Base-by-base conservation (phyloP, 352 stramenopile genomes). In the Phytophthora uliginosa region DNA sequence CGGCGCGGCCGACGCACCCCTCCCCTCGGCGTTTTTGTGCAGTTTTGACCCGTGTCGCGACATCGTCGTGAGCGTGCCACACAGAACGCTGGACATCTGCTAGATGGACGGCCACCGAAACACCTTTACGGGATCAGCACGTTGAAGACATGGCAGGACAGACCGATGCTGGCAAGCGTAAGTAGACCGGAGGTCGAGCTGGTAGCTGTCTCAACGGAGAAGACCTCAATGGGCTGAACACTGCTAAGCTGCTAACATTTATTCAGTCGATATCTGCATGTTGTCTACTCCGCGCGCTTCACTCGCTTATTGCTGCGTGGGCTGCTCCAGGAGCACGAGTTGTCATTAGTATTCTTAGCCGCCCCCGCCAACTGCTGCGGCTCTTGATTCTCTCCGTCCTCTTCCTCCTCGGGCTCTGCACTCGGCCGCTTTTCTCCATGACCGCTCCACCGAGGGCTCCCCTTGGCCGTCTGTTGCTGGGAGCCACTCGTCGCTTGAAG, bases 331-430 rank as follows among this genome's bases (percentile, higher is more conserved):
- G 57, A 52, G 28, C 56, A 48, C 4, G 36, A 36, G 34, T 65
- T 71, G 34, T 71, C 68, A 18, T 45, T 45, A 4, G 36, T 45
- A 15, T 38, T 28, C 33, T 40, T 56, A 48, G 34, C 48, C 17
- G 13, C 62, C 12, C 69, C 73, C 36, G 69, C 45, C 50, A 81
- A 64, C 58, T 81, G 68, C 38, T 83, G 79, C 15, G 79, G 76
- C 17, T 84, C 72, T 50, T 47, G 36, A 13, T 62, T 69, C 40
- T 74, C 69, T 26, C n/a, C 48, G 6, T 77, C 69, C 9, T 59
- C 45, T 48, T 68, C 65, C 33, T 68, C 65, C 17, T 81, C 70
- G 0, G 57, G 52, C 38, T 71, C 64, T 8, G 63, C 24, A 48
- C 40, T 59, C 12, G 63, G 42, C 22, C 59, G 70, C 63, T 63